Evolutionary conservation across 306 rosid genomes (phyloP), one percentile per base, ranked within the genome.

Genomic region (Luffa aegyptiaca): DNA sequence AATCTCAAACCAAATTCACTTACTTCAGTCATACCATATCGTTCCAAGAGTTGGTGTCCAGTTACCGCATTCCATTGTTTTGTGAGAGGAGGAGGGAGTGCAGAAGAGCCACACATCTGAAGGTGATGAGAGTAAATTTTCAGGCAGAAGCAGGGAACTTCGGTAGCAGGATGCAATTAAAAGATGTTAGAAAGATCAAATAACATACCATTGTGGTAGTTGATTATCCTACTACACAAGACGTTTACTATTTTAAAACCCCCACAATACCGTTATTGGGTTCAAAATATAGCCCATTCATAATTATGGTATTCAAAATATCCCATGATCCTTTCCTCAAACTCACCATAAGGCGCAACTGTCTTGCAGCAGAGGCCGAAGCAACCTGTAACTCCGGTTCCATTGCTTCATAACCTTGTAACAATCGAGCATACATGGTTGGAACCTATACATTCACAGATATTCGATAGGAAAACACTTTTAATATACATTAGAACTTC

Each of bases 61-160:
- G 97, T 91, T 80, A 92, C 89, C 79, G 79, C 82, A 83, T 92
- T 92, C 98, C 98, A 95, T 81, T 89, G 89, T 80, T 88, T 90
- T 97, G 91, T 90, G 84, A 92, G 88, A 72, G 98, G 97, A 79
- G 85, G 84, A 80, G 97, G 98, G 80, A 95, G 97, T 17, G 97
- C 98, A 58, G 98, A 91, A 83, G 98, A 94, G 75, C 98, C 98
- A 89, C 98, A 90, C 98, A 95, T 95, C 98, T 95, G 81, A 5
- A 31, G 58, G 44, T 57, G 51, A 39, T 41, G 39, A 10, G 69
- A 44, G 52, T 39, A 71, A 44, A 39, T 44, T 51, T 39, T 21
- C 36, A 75, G 76, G 41, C 79, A 81, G 12, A 77, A 71, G 16
- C 16, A 69, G 17, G 51, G 18, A 69, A 42, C 8, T 69, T 69